Percentiles rank a stretch among this genome's conserved stretches.
Conservation (phyloP, 2,329 filamentous ascomycete genomes). For the Aspergillus fischeri region DNA sequence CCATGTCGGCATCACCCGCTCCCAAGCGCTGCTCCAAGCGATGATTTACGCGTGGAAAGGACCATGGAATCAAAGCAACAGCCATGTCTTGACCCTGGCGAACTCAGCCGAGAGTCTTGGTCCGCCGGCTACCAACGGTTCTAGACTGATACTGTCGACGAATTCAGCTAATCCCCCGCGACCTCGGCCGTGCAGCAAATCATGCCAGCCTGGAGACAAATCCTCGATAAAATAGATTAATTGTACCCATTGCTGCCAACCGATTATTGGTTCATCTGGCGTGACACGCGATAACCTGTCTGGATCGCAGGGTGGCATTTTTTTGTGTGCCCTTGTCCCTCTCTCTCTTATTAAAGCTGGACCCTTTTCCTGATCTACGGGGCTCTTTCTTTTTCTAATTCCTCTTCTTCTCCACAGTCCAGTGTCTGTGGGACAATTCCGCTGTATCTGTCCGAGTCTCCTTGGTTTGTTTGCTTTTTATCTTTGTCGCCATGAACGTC, state of each 20-base stretch:
- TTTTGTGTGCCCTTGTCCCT: not conserved
- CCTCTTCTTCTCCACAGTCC: not conserved
- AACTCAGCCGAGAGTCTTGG: constrained; percentile 6
- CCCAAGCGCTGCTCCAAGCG: not conserved
- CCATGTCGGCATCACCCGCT: not conserved
- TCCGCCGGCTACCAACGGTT: constrained; percentile 10
- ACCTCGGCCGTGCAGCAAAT: not conserved
- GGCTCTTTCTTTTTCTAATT: not conserved
- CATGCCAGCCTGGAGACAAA: not conserved
- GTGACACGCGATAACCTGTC: constrained; percentile 6
- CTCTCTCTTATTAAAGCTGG: constrained; percentile 2
- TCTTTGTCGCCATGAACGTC: constrained; percentile 17
- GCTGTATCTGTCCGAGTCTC: not conserved
- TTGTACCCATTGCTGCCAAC: constrained; percentile 1
- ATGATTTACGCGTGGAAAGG: too few relatives aligned
- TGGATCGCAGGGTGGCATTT: not conserved
- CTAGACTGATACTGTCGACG: not conserved
- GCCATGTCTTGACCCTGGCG: not conserved
- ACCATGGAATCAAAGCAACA: too few relatives aligned
- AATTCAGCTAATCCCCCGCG: not conserved
- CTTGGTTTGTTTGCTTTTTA: not conserved
- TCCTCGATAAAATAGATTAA: not conserved
- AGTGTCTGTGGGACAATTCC: not conserved
- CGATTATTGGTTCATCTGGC: not conserved
- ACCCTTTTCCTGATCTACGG: not conserved